phyloP scores from a whole-genome alignment of 2,329 filamentous ascomycete species.

The Byssoonygena ceratinophila region DNA sequence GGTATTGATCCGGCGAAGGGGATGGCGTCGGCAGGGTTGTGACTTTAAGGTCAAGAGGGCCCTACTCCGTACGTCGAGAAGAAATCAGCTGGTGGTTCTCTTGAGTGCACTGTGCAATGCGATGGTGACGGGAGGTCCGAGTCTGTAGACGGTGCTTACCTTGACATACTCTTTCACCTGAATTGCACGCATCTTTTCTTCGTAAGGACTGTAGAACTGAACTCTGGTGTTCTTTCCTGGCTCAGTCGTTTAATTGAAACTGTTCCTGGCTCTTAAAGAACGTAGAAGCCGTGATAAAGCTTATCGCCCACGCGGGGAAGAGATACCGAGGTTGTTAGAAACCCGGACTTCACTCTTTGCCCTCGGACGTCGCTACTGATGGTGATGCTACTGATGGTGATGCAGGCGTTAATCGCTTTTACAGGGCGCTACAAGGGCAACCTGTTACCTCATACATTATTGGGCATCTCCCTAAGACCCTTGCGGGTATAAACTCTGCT shows the following conservation, averaged over 20 bases:
- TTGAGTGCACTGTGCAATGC: background rate
- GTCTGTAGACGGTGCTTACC: slow-evolving; percentile 34
- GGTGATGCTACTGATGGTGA: background rate
- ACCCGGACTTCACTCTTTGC: background rate
- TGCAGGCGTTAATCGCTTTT: background rate
- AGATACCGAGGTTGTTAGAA: slow-evolving; percentile 4
- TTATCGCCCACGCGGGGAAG: background rate
- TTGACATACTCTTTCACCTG: slow-evolving; percentile 65
- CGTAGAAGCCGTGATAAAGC: background rate
- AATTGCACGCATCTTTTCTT: slow-evolving; percentile 56
- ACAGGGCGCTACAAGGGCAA: background rate
- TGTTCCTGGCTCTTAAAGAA: background rate
- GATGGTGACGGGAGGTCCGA: background rate
- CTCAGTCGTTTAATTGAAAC: background rate
- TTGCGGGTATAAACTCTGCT: too few relatives aligned
- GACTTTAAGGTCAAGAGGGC: slow-evolving; percentile 67
- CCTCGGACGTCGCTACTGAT: background rate
- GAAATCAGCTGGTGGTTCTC: background rate
- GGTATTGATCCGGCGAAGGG: slow-evolving; percentile 63
- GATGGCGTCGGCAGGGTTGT: slow-evolving; percentile 62
- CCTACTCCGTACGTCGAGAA: slow-evolving; percentile 44
- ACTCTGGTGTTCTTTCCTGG: too few relatives aligned
- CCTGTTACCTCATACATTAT: background rate
- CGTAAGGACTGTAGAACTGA: too few relatives aligned
- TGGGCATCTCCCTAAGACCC: too few relatives aligned